phyloP scores from a whole-genome alignment of 441 rosid genomes.

The Erysimum cheiri region DNA sequence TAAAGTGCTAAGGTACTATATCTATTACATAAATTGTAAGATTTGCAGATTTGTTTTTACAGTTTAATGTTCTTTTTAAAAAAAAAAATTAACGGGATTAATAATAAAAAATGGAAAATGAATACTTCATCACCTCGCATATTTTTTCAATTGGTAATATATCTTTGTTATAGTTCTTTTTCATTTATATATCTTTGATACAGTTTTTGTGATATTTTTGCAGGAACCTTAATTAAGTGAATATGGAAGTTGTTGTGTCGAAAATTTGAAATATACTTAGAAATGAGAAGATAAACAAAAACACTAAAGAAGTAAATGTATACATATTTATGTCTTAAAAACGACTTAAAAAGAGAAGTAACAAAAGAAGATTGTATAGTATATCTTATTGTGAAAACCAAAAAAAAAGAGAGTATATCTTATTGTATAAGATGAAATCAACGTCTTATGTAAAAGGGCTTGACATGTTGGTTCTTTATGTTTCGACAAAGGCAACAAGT shows the following conservation, averaged over 20 bases:
- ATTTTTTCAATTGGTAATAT: not conserved
- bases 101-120: not conserved
- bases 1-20: slow-evolving; percentile 26
- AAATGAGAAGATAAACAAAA: not conserved
- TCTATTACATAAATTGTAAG: not conserved
- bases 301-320: not conserved
- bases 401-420: not conserved
- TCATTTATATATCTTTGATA: slow-evolving; percentile 8
- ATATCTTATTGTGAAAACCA: not conserved
- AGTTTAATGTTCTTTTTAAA: not conserved
- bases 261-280: not conserved
- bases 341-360: not conserved
- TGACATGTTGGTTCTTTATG: slow-evolving; percentile 25
- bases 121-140: not conserved
- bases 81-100: too few relatives aligned
- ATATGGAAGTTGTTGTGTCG: slow-evolving; percentile 16
- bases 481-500: slow-evolving; percentile 32
- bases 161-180: not conserved
- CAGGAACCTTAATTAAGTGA: slow-evolving; percentile 37
- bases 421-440: not conserved
- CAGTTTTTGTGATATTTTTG: slow-evolving; percentile 20
- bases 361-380: not conserved
- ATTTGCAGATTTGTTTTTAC: not conserved
- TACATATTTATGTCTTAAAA: not conserved
- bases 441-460: slow-evolving; percentile 18